Evolutionary conservation across 78 protist species (phyloP).

Genomic region (Guillardia theta): DNA sequence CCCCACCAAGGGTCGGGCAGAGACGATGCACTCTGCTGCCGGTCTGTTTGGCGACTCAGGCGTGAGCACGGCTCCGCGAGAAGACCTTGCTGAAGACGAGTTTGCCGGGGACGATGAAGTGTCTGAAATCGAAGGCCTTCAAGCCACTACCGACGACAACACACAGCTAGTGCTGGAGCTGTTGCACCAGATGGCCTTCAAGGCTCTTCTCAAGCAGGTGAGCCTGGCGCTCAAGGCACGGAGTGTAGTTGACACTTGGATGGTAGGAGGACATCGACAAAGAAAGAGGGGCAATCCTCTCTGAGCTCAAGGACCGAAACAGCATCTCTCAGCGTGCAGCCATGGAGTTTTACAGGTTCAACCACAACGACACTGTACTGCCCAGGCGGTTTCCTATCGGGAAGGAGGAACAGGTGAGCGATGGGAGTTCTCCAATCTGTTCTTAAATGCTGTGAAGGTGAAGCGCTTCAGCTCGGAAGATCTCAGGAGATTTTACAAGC

Average conservation of each 20-base stretch:
- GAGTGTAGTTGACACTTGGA: not conserved
- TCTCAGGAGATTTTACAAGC: not conserved
- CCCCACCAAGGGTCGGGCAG: not conserved
- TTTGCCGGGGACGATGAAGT: not conserved
- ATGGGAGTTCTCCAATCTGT: not conserved
- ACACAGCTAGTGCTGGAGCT: not conserved
- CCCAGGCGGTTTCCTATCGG: not conserved
- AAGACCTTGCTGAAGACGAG: not conserved
- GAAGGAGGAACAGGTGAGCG: not conserved
- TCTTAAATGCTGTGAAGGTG: not conserved
- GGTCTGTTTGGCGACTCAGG: not conserved
- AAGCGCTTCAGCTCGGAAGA: not conserved
- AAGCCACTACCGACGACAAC: too few species aligned
- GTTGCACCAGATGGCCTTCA: constrained; percentile 24
- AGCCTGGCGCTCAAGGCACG: not conserved
- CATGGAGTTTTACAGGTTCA: not conserved
- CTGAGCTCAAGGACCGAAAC: constrained; percentile 15
- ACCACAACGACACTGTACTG: not conserved
- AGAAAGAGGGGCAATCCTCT: constrained; percentile 14
- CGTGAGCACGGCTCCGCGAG: not conserved
- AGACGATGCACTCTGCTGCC: not conserved
- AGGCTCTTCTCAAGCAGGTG: not conserved
- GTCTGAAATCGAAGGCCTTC: too few species aligned
- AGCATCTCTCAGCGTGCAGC: not conserved
- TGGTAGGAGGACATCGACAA: not conserved